Evolutionary conservation across 768 basidiomycete genomes (phyloP).

Genomic region (Chiua virens): DNA sequence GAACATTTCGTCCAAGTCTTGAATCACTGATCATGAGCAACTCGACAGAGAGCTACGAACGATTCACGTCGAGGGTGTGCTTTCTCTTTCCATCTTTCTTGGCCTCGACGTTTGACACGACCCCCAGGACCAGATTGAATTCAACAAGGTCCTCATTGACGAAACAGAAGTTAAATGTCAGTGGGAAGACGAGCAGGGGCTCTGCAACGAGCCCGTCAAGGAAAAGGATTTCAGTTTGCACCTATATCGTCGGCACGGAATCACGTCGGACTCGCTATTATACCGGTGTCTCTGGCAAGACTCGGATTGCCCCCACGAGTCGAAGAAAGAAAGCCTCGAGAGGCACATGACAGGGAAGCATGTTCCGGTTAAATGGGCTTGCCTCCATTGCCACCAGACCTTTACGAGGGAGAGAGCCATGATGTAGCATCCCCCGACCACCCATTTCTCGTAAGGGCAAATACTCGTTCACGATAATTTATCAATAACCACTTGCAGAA

Average conservation of each 20-base stretch:
- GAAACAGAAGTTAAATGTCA: background rate
- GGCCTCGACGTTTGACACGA: background rate
- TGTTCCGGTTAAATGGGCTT: constrained; percentile 11
- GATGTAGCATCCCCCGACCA: background rate
- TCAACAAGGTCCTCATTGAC: constrained; percentile 3
- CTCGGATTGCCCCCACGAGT: background rate
- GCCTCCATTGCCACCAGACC: background rate
- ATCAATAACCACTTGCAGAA: background rate
- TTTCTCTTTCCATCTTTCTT: too few relatives aligned
- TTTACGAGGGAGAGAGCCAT: constrained; percentile 8
- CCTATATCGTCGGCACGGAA: background rate
- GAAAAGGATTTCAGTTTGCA: constrained; percentile 3
- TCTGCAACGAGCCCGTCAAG: background rate
- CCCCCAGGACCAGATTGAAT: constrained; percentile 1
- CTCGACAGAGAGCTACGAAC: background rate
- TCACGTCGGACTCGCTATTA: background rate
- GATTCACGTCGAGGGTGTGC: constrained; percentile 1
- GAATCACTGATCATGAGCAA: background rate
- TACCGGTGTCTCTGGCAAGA: constrained; percentile 11
- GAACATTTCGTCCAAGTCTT: background rate
- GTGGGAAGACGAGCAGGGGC: background rate
- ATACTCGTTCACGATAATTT: background rate
- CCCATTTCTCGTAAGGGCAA: background rate
- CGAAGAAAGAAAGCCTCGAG: constrained; percentile 2
- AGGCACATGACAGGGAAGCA: constrained; percentile 13